These are phyloP conservation scores for Colletotrichum sp. DNA, from an alignment of 2,329 filamentous ascomycete genomes.

Conservation along the genomic window DNA sequence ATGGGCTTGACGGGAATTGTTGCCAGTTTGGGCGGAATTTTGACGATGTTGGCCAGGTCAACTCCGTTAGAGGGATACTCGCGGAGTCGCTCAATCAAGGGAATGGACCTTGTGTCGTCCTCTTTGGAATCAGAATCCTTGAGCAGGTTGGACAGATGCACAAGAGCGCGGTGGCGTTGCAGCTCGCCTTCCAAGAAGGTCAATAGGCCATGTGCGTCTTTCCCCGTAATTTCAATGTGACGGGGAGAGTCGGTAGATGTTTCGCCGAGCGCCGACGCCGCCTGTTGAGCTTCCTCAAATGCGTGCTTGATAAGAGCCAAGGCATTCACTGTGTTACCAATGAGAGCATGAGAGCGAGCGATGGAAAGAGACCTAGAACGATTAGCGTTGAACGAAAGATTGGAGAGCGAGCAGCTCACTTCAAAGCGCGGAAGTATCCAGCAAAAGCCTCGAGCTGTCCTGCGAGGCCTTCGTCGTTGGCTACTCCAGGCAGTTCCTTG, in stretches of 20 bases:
- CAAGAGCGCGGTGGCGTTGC: conserved; percentile 82
- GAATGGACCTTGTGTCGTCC: conserved; percentile 50
- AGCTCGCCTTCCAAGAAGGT: conserved; percentile 72
- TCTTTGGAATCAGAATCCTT: conserved; percentile 47
- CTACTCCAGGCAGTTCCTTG: conserved; percentile 87
- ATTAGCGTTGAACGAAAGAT: conserved; percentile 18
- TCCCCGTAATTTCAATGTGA: conserved; percentile 69
- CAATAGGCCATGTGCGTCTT: conserved; percentile 64
- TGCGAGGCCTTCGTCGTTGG: conserved; percentile 79
- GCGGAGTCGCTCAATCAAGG: conserved; percentile 76
- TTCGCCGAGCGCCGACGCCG: conserved; percentile 49
- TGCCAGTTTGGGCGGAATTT: conserved; percentile 84
- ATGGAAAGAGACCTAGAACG: conserved; percentile 75
- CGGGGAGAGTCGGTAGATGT: conserved; percentile 52
- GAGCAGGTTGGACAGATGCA: conserved; percentile 76
- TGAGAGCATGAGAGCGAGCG: conserved; percentile 81
- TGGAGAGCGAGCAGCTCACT: conserved; percentile 56
- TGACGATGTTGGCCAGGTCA: conserved; percentile 81
- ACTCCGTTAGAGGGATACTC: conserved; percentile 76
- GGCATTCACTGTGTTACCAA: conserved; percentile 76
- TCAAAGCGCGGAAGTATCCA: conserved; percentile 87
- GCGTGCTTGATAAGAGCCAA: conserved; percentile 85
- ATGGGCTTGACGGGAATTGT: conserved; percentile 91
- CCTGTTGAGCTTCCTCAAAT: conserved; percentile 61
- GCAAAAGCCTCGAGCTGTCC: conserved; percentile 79